These are phyloP conservation scores for Samsoniella hepiali DNA, from an alignment of 2,329 filamentous ascomycete species.

Conservation along the genomic window DNA sequence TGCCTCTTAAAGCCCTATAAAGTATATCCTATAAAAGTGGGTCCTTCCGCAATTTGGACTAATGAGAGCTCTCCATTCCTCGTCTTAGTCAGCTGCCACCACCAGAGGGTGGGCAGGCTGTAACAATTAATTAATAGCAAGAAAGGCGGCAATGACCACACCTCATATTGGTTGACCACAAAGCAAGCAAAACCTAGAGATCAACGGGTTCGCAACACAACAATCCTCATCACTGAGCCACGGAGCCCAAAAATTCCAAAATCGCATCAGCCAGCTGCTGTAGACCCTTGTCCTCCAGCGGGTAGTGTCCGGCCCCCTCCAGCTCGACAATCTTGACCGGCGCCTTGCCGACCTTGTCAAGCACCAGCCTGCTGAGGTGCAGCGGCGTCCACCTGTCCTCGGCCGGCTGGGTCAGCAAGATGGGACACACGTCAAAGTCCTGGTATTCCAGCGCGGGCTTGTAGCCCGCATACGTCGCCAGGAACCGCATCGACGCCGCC, in stretches of 20 bases:
- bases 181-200: background rate
- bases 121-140: background rate
- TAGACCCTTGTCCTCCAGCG: conserved; percentile 1
- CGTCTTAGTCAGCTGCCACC: too few species aligned
- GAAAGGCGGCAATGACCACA: background rate
- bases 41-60: too few species aligned
- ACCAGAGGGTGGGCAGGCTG: too few species aligned
- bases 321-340: background rate
- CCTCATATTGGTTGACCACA: background rate
- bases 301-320: conserved; percentile 6
- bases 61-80: too few species aligned
- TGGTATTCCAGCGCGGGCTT: background rate
- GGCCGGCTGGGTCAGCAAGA: conserved; percentile 2
- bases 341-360: background rate
- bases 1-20: too few species aligned
- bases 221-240: background rate
- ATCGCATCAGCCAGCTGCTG: conserved; percentile 8
- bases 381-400: conserved; percentile 8
- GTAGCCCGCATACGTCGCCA: conserved; percentile 3
- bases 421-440: conserved; percentile 6
- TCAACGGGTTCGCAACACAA: background rate
- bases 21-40: too few species aligned
- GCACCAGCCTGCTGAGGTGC: conserved; percentile 5
- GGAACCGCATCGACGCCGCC: conserved; percentile 3
- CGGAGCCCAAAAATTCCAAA: background rate